phyloP scores from a whole-genome alignment of 305 asterid genomes.

The Fraxinus paxiana region DNA sequence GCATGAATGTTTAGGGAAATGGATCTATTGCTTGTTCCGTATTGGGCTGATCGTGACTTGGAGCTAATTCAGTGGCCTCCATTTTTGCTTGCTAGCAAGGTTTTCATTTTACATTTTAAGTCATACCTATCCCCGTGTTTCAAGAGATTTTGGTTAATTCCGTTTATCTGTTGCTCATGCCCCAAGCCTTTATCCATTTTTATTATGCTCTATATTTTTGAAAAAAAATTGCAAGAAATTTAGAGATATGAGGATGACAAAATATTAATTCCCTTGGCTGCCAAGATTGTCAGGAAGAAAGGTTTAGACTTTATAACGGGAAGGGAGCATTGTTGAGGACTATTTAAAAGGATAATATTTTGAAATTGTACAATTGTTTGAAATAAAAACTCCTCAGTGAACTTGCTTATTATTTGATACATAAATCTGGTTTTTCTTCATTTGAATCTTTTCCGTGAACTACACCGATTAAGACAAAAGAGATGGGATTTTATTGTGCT shows the following conservation, averaged over 20 bases:
- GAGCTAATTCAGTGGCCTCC: slow-evolving; percentile 98
- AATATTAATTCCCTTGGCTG: slow-evolving; percentile 7
- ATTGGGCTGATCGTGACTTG: slow-evolving; percentile 97
- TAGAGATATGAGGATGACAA: slow-evolving; percentile 6
- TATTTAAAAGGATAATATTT: background rate
- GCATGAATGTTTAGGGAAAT: slow-evolving; percentile 64
- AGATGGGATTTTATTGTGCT: slow-evolving; percentile 16
- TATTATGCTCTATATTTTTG: background rate
- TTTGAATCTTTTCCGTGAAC: background rate
- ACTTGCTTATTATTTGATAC: slow-evolving; percentile 12
- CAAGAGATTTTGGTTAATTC: slow-evolving; percentile 15
- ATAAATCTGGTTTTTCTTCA: background rate
- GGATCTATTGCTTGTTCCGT: slow-evolving; percentile 97
- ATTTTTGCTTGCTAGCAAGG: slow-evolving; percentile 99
- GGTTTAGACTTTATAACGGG: background rate
- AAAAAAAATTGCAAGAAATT: background rate
- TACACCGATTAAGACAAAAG: slow-evolving; percentile 10
- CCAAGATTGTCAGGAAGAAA: background rate
- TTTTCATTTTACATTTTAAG: slow-evolving; percentile 26
- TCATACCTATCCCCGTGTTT: slow-evolving; percentile 10
- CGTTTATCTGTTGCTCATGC: slow-evolving; percentile 14
- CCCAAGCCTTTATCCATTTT: background rate
- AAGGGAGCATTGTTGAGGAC: background rate
- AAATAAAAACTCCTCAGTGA: background rate
- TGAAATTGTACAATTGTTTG: background rate